phyloP scores from a whole-genome alignment of 2,329 filamentous ascomycete species.

The Verticillium dahliae region DNA sequence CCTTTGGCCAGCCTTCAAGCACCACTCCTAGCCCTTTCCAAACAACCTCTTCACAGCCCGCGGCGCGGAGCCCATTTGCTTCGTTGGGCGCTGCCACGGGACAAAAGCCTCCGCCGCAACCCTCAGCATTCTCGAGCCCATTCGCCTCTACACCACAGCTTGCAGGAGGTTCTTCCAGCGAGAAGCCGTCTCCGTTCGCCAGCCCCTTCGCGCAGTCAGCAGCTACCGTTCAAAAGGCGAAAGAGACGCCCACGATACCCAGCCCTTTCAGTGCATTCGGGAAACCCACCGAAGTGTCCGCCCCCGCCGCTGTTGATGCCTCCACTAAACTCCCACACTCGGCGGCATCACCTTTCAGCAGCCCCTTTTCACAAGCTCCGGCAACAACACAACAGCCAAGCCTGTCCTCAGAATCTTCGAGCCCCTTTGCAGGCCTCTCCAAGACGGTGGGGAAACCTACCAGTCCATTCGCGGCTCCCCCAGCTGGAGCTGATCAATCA shows the following conservation, averaged over 20 bases:
- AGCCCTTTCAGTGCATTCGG: background rate
- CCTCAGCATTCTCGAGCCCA: background rate
- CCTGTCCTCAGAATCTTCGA: background rate
- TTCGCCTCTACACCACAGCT: background rate
- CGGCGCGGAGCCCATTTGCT: background rate
- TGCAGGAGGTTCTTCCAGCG: background rate
- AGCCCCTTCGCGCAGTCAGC: background rate
- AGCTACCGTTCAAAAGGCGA: background rate
- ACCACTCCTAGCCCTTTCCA: background rate
- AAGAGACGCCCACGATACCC: background rate
- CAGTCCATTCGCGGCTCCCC: background rate
- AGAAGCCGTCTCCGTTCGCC: background rate
- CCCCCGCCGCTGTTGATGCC: background rate
- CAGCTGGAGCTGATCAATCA: background rate
- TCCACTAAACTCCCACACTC: background rate
- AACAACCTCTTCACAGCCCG: background rate
- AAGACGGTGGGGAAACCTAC: background rate
- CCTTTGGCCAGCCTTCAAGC: background rate
- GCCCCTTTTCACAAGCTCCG: background rate
- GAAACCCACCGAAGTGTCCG: background rate
- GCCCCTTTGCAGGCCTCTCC: background rate
- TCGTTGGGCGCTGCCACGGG: background rate
- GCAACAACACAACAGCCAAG: background rate
- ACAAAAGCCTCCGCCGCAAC: background rate
- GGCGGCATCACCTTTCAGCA: background rate